phyloP scores from a whole-genome alignment of 108 stramenopile species.

The Discostella stelligeroides region DNA sequence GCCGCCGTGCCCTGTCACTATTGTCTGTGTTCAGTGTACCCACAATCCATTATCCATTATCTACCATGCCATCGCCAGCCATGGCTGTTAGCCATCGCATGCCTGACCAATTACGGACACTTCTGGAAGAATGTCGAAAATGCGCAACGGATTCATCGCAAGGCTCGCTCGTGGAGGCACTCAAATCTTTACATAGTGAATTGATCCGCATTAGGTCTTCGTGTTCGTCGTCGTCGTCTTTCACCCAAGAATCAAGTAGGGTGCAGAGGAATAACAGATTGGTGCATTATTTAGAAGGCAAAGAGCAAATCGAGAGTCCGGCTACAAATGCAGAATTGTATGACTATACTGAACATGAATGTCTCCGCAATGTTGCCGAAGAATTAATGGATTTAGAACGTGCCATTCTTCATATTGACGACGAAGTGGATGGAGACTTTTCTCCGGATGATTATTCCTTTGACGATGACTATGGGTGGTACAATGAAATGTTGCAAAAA shows the following conservation, averaged over 20 bases:
- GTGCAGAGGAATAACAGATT: neutral
- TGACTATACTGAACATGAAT: constrained; percentile 7
- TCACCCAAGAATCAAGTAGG: neutral
- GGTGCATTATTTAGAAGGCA: neutral
- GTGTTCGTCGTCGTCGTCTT: neutral
- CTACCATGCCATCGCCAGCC: too few relatives aligned
- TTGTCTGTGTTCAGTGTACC: too few relatives aligned
- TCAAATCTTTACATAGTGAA: constrained; percentile 15
- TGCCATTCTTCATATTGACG: constrained; percentile 37
- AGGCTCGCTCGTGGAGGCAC: constrained; percentile 11
- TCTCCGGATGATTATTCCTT: constrained; percentile 3
- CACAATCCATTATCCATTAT: too few relatives aligned
- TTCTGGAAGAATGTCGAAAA: constrained; percentile 21
- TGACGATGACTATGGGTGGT: constrained; percentile 23
- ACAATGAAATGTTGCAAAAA: constrained; percentile 10
- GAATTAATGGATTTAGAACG: constrained; percentile 32
- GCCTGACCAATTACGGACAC: constrained; percentile 4
- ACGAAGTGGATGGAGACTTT: constrained; percentile 35
- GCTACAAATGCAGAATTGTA: neutral
- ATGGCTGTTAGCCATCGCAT: neutral
- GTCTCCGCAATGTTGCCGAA: constrained; percentile 18
- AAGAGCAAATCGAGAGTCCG: neutral
- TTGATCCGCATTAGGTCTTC: constrained; percentile 1
- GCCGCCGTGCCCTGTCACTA: too few relatives aligned
- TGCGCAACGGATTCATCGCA: constrained; percentile 14